These are phyloP conservation scores for Clarkia xantiana DNA, from an alignment of 345 rosid genomes.

Conservation along the genomic window DNA sequence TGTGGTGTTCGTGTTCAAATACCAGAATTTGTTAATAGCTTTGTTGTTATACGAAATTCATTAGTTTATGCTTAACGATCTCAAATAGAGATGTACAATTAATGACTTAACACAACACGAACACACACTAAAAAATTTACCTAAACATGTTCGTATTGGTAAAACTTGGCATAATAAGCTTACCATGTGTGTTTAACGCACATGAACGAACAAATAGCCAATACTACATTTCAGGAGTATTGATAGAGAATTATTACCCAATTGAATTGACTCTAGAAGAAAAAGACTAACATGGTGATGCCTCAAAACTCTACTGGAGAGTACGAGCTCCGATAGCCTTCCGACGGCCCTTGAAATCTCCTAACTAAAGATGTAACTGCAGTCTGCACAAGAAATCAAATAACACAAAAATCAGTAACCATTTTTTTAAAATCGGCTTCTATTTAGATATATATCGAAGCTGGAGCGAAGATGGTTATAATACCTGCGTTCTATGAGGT, in stretches of 20 bases:
- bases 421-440: not conserved
- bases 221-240: not conserved
- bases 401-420: not conserved
- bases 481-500: constrained; percentile 70
- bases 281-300: constrained; percentile 8
- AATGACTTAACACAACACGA: too few species aligned
- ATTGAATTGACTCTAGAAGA: not conserved
- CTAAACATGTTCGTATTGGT: too few species aligned
- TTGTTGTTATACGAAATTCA: too few species aligned
- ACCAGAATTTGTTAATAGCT: too few species aligned
- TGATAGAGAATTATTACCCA: constrained; percentile 6
- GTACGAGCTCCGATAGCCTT: constrained; percentile 43
- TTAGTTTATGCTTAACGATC: too few species aligned
- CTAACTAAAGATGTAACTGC: constrained; percentile 34
- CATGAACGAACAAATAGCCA: too few species aligned
- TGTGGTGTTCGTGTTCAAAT: too few species aligned
- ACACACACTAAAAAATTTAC: too few species aligned
- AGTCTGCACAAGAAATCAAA: constrained; percentile 29
- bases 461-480: not conserved
- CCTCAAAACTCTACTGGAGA: constrained; percentile 56
- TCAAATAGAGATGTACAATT: too few species aligned
- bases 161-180: too few species aligned
- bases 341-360: constrained; percentile 48
- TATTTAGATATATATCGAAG: too few species aligned
- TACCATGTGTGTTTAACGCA: too few species aligned